Conservation (phyloP, 2,329 filamentous ascomycete species). For the Blumeria graminis region DNA sequence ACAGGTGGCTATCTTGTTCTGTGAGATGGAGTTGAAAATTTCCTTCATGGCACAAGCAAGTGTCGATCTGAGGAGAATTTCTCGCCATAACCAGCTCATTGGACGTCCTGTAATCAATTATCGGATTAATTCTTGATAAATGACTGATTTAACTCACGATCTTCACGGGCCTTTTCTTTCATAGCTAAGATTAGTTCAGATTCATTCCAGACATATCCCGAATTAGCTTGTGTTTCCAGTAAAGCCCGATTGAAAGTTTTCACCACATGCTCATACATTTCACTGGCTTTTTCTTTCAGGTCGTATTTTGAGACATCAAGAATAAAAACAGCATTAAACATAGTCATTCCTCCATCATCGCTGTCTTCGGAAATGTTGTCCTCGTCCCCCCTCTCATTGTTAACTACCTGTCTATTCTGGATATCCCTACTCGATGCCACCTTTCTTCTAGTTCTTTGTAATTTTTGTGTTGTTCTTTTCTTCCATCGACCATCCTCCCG, state of each 20-base stretch:
- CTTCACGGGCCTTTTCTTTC: conserved; percentile 61
- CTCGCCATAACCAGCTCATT: conserved; percentile 43
- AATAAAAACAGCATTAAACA: conserved; percentile 96
- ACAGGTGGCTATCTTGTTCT: conserved; percentile 67
- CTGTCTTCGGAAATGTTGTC: conserved; percentile 9
- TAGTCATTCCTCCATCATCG: conserved; percentile 38
- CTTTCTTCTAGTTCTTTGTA: conserved; percentile 17
- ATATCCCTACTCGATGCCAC: conserved; percentile 1
- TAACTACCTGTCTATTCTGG: conserved; percentile 2
- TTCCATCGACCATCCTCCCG: conserved; percentile 56
- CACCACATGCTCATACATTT: conserved; percentile 72
- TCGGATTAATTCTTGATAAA: not conserved
- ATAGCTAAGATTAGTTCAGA: conserved; percentile 58
- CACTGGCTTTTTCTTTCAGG: conserved; percentile 45
- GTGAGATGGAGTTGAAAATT: conserved; percentile 57
- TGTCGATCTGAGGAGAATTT: conserved; percentile 47
- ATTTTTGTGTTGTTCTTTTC: conserved; percentile 24
- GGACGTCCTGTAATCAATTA: conserved; percentile 13
- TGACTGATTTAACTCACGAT: conserved; percentile 16
- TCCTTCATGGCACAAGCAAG: conserved; percentile 64
- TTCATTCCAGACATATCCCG: conserved; percentile 79
- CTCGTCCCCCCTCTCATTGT: conserved; percentile 11
- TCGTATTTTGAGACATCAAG: conserved; percentile 59
- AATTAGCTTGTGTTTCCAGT: conserved; percentile 76
- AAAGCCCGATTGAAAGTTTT: conserved; percentile 83